Base-by-base conservation (phyloP, 139 green algal species). In the Tetratostichococcus sp. region DNA sequence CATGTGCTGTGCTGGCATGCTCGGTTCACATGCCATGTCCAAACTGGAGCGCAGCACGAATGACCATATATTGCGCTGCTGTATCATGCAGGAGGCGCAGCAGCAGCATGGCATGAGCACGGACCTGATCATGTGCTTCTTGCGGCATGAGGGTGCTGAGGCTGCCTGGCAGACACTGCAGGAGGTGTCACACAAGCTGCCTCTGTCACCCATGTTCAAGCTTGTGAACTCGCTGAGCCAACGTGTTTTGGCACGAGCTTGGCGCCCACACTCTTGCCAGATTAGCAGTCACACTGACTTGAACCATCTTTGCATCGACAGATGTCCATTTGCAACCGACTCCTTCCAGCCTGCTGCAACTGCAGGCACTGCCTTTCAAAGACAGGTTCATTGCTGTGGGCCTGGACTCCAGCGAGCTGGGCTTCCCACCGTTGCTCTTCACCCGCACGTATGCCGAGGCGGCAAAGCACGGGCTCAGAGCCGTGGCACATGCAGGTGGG, bases 101-200 rank as follows among this genome's bases (percentile, higher is more conserved):
- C 50, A 65, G 1, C 58, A 66, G 35, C 65, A 79, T 25, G 72
- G 71, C 1, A 62, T 89, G 5, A 69, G 39, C 3, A 70, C 74
- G 2, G 28, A 26, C 2, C 77, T 89, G 34, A 85, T 91, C 73
- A 80, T 91, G 71, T 88, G 83, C 73, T 85, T 91, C 35, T n/a
- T 86, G 65, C 71, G 78, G 32, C 69, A 87, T 30, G 35, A 78
- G 6, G 80, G 82, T 0, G 23, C 77, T 5, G 35, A 75, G 30
- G 43, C 72, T 26, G 82, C 82, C 33, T 43, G 77, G 11, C 11
- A 75, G 3, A 67, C 35, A 21, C 67, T 85, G 31, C 8, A 78
- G 32, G 23, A 80, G 80, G 80, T 85, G 69, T 0, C 66, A 1
- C 19, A 39, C 39, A 22, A 14, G 39, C 8, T 50, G 39, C 8